phyloP scores from a whole-genome alignment of 805 yeast species.

The Candida awuae region DNA sequence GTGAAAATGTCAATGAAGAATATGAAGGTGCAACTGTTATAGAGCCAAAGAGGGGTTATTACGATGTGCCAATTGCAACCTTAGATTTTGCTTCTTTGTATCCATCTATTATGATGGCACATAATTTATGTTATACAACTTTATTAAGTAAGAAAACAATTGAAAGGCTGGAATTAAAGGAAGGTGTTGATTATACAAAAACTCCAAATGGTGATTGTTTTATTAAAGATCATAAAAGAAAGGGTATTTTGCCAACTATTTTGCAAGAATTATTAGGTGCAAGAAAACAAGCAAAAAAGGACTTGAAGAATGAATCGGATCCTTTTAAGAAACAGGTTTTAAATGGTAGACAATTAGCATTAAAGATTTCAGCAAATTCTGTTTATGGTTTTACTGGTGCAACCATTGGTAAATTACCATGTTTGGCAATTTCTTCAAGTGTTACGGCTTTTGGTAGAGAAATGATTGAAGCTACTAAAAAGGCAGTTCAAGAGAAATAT shows the following conservation, averaged over 20 bases:
- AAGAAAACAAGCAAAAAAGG: constrained; percentile 87
- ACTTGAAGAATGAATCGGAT: constrained; percentile 85
- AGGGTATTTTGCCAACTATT: constrained; percentile 89
- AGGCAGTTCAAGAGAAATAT: constrained; percentile 74
- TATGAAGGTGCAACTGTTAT: constrained; percentile 99
- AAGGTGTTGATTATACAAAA: constrained; percentile 69
- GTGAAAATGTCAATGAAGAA: constrained; percentile 78
- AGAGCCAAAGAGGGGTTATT: constrained; percentile 93
- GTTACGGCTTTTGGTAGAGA: constrained; percentile 93
- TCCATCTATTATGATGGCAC: constrained; percentile 99
- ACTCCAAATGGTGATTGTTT: constrained; percentile 93
- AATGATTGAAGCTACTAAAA: constrained; percentile 91
- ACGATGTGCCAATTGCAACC: constrained; percentile 95
- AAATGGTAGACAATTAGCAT: constrained; percentile 94
- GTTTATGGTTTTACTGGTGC: constrained; percentile 99
- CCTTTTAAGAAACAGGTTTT: constrained; percentile 90
- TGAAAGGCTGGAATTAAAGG: constrained; percentile 50
- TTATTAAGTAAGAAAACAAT: constrained; percentile 63
- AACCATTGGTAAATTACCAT: constrained; percentile 93
- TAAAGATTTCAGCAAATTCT: constrained; percentile 94
- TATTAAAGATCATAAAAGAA: constrained; percentile 57
- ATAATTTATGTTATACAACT: constrained; percentile 92
- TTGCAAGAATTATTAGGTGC: constrained; percentile 82
- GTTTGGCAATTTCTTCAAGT: constrained; percentile 91
- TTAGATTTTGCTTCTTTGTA: constrained; percentile 95